Percentiles rank a stretch among this genome's conserved stretches.
phyloP scores from a whole-genome alignment of 495 filamentous ascomycete genomes.

The Talaromyces adpressus region DNA sequence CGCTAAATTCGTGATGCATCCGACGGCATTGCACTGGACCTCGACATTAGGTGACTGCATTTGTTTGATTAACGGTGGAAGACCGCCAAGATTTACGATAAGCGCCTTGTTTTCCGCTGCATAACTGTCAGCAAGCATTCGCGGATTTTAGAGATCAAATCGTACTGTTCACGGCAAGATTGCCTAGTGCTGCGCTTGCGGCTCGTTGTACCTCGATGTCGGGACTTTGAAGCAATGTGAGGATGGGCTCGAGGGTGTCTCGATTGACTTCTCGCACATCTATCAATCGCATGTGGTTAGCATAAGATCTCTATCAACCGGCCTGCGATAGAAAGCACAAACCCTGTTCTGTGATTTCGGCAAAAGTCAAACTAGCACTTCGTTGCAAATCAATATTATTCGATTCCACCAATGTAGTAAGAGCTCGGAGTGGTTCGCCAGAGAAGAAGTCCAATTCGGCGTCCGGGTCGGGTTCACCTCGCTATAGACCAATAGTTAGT shows the following conservation, averaged over 20 bases:
- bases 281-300: constrained; percentile 22
- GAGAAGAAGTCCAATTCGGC: constrained; percentile 84
- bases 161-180: constrained; percentile 94
- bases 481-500: constrained; percentile 41
- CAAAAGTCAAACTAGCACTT: constrained; percentile 96
- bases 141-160: constrained; percentile 5
- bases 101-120: constrained; percentile 96
- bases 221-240: constrained; percentile 87
- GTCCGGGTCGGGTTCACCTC: constrained; percentile 70
- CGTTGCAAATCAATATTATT: constrained; percentile 98
- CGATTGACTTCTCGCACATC: constrained; percentile 95
- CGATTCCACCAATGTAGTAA: constrained; percentile 94
- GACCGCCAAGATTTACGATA: constrained; percentile 86
- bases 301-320: background rate
- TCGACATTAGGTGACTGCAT: constrained; percentile 99
- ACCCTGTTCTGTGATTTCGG: constrained; percentile 98
- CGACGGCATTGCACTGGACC: constrained; percentile 97
- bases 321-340: constrained; percentile 19
- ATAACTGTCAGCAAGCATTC: constrained; percentile 35
- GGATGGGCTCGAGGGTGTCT: constrained; percentile 89
- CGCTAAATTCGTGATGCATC: constrained; percentile 95
- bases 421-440: constrained; percentile 87
- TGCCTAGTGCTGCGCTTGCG: constrained; percentile 91
- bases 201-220: constrained; percentile 97
- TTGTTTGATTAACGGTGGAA: constrained; percentile 88